phyloP scores from a whole-genome alignment of 495 filamentous ascomycete genomes.

The Staphylotrichum tortipilum region DNA sequence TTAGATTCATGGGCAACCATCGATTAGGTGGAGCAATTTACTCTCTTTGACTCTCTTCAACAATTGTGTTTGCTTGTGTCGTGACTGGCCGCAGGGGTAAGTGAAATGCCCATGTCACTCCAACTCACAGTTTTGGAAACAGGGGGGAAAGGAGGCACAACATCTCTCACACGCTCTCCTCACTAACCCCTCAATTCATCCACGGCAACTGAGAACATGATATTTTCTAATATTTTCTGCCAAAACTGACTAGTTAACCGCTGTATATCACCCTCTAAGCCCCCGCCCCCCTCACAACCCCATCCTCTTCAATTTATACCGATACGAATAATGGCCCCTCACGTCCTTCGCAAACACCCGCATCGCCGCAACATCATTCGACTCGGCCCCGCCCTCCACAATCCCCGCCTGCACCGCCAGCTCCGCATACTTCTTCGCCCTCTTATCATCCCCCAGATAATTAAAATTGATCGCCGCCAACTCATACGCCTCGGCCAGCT shows the following conservation, averaged over 20 bases:
- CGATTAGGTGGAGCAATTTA: background rate
- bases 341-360: conserved; percentile 15
- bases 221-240: no score
- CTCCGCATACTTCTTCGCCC: conserved; percentile 21
- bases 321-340: conserved; percentile 16
- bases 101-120: no score
- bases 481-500: conserved; percentile 27
- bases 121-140: no score
- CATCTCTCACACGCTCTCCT: no score
- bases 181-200: no score
- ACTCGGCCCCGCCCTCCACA: conserved; percentile 20
- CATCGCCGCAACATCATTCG: conserved; percentile 20
- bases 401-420: conserved; percentile 22
- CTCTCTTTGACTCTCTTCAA: background rate
- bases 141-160: no score
- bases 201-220: no score
- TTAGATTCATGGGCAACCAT: background rate
- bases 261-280: no score
- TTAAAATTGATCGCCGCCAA: conserved; percentile 35
- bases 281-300: background rate
- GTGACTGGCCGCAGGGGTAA: no score
- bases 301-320: conserved; percentile 9
- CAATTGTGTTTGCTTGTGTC: no score
- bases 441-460: conserved; percentile 19
- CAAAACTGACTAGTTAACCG: no score